These are phyloP conservation scores for Gossypium australe DNA, from an alignment of 345 rosid species.

Conservation along the genomic window DNA sequence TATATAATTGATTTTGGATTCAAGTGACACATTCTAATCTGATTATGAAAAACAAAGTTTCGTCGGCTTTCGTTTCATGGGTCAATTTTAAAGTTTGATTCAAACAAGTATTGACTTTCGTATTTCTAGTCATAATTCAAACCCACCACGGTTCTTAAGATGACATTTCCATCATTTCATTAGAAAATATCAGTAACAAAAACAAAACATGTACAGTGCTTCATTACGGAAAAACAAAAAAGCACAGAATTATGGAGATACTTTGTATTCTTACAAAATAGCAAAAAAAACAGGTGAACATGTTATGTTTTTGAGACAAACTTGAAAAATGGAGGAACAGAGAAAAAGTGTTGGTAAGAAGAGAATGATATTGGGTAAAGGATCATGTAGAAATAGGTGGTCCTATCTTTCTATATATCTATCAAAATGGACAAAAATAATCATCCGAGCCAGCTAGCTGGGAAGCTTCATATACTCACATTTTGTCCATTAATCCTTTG, in stretches of 20 bases:
- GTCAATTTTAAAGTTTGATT: constrained; percentile 4
- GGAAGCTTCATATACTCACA: neutral
- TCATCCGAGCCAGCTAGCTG: neutral
- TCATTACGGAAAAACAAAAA: neutral
- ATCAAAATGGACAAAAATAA: neutral
- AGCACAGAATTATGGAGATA: neutral
- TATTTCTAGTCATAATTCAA: neutral
- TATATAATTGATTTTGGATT: no score
- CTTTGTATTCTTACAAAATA: neutral
- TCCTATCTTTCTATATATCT: neutral
- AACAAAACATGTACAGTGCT: neutral
- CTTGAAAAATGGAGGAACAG: neutral
- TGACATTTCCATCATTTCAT: constrained; percentile 12
- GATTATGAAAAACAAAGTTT: neutral
- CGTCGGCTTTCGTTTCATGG: neutral
- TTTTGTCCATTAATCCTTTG: neutral
- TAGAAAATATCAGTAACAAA: neutral
- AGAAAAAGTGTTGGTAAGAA: no score
- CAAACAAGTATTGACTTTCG: neutral
- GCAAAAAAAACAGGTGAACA: neutral
- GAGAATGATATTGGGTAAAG: neutral
- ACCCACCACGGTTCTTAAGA: neutral
- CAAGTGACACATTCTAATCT: no score
- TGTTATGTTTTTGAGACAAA: neutral
- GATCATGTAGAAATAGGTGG: neutral